A percentile compares a stretch with the other conserved stretches of the same genome.
Evolutionary conservation across 768 basidiomycete genomes (phyloP).

Genomic region (Leucocoprinus birnbaumii): DNA sequence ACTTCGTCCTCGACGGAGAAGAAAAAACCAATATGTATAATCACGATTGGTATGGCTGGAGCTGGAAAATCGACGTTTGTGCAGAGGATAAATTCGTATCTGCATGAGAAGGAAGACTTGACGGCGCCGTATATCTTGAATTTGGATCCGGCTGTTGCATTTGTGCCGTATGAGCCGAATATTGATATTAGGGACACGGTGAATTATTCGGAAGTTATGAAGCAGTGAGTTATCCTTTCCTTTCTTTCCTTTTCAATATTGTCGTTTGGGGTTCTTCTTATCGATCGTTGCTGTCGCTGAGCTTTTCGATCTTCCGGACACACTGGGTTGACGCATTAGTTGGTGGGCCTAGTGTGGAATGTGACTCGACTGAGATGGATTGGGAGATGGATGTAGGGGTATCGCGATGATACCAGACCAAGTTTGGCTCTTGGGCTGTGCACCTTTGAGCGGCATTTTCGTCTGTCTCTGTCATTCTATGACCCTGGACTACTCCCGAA

Average conservation of each 20-base stretch:
- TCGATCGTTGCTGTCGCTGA: too few species aligned
- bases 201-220: slow-evolving; percentile 98
- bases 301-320: too few species aligned
- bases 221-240: slow-evolving; percentile 74
- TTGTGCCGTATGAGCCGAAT: slow-evolving; percentile 91
- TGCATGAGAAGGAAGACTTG: slow-evolving; percentile 64
- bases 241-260: slow-evolving; percentile 13
- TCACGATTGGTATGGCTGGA: slow-evolving; percentile 95
- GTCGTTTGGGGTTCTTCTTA: too few species aligned
- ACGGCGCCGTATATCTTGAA: slow-evolving; percentile 94
- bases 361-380: not conserved
- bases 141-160: slow-evolving; percentile 93
- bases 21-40: slow-evolving; percentile 77
- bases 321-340: not conserved
- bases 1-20: slow-evolving; percentile 17
- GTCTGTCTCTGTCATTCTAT: not conserved
- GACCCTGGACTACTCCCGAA: too few species aligned
- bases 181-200: slow-evolving; percentile 98
- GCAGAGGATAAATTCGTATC: slow-evolving; percentile 88
- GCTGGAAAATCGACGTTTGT: slow-evolving; percentile 98
- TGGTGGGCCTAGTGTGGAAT: not conserved
- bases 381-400: not conserved
- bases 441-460: not conserved
- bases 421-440: not conserved
- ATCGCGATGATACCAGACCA: not conserved